phyloP scores from a whole-genome alignment of 306 rosid genomes.

The Dryas drummondii region DNA sequence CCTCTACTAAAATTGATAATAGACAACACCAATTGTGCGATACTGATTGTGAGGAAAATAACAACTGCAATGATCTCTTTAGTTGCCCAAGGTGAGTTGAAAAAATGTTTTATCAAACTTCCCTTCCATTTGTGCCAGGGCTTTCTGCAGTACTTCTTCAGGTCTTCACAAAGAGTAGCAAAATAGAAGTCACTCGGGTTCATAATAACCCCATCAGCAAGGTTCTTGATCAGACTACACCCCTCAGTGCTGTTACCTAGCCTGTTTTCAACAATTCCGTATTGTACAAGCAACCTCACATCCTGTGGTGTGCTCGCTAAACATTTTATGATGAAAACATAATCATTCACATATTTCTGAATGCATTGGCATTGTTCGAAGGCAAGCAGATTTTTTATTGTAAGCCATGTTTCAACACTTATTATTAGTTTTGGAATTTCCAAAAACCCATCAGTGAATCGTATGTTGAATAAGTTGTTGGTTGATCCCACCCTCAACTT shows the following conservation, averaged over 20 bases:
- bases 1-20: not conserved
- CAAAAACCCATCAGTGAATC: conserved; percentile 21
- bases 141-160: conserved; percentile 5
- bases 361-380: conserved; percentile 30
- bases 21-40: conserved; percentile 20
- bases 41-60: conserved; percentile 14
- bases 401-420: not conserved
- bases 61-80: conserved; percentile 16
- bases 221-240: conserved; percentile 8
- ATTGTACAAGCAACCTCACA: conserved; percentile 24
- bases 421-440: conserved; percentile 30
- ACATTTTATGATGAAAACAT: conserved; percentile 16
- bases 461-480: conserved; percentile 27
- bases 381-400: conserved; percentile 22
- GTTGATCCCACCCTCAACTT: conserved; percentile 11
- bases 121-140: conserved; percentile 31
- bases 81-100: conserved; percentile 29
- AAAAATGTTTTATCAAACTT: conserved; percentile 18
- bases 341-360: conserved; percentile 14
- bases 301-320: conserved; percentile 10
- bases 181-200: conserved; percentile 1
- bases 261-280: conserved; percentile 20
- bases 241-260: not conserved
- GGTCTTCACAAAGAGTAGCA: conserved; percentile 13
- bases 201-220: not conserved